Conservation (phyloP, 768 basidiomycete species). For the Naematelia aurantialba region DNA sequence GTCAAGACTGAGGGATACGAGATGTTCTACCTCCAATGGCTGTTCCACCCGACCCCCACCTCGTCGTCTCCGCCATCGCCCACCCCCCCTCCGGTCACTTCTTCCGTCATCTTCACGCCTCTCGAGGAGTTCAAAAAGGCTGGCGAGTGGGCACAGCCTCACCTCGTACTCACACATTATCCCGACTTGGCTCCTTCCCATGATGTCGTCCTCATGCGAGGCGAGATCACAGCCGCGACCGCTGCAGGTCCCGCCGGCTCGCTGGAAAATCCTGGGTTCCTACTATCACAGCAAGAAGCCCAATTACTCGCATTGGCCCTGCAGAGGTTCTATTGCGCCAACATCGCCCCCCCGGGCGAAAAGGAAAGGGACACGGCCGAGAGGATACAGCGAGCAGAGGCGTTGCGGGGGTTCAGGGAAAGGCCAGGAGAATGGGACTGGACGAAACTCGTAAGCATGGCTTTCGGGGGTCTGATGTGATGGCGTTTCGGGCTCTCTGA, state of each 20-base stretch:
- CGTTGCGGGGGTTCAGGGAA: conserved; percentile 73
- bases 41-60: conserved; percentile 69
- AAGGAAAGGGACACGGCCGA: conserved; percentile 52
- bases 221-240: conserved; percentile 70
- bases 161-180: conserved; percentile 85
- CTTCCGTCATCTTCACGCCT: conserved; percentile 87
- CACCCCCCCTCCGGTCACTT: conserved; percentile 50
- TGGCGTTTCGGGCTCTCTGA: too few species aligned
- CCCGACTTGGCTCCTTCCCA: conserved; percentile 79
- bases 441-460: conserved; percentile 67
- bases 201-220: conserved; percentile 76
- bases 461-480: conserved; percentile 46
- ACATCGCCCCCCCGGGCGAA: conserved; percentile 23
- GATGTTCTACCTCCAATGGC: conserved; percentile 81
- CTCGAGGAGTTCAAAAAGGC: conserved; percentile 88
- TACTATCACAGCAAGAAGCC: conserved; percentile 73
- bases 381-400: conserved; percentile 52
- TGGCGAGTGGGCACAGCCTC: conserved; percentile 79
- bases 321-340: conserved; percentile 71
- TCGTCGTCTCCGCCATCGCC: conserved; percentile 54
- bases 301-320: conserved; percentile 73
- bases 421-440: conserved; percentile 73
- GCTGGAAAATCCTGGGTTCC: conserved; percentile 29
- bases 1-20: conserved; percentile 48
- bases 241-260: conserved; percentile 23